Evolutionary conservation across 176 grass and related monocot genomes (phyloP).

Genomic region (Echinochloa phyllopogon): DNA sequence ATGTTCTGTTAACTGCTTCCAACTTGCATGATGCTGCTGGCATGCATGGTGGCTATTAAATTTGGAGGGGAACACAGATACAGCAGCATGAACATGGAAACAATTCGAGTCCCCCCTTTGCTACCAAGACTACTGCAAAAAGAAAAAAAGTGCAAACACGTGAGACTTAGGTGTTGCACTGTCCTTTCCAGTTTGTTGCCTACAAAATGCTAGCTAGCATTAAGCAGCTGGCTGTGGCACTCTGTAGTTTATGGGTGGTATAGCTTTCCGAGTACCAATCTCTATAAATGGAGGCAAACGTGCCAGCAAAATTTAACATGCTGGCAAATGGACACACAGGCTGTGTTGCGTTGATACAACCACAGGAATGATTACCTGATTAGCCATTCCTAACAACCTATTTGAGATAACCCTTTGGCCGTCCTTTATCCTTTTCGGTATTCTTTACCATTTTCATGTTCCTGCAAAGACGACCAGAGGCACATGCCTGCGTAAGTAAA

Average conservation of each 20-base stretch:
- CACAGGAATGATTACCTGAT: constrained; percentile 39
- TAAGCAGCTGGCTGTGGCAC: constrained; percentile 3
- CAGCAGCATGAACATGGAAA: not conserved
- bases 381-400: constrained; percentile 41
- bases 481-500: constrained; percentile 29
- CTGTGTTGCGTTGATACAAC: constrained; percentile 31
- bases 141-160: not conserved
- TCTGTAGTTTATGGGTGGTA: not conserved
- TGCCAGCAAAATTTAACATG: constrained; percentile 7
- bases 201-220: not conserved
- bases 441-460: not conserved
- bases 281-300: not conserved
- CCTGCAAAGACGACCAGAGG: constrained; percentile 17
- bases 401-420: constrained; percentile 9
- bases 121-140: not conserved
- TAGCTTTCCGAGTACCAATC: not conserved
- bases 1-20: not conserved
- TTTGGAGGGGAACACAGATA: not conserved
- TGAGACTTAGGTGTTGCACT: not conserved
- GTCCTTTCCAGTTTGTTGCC: constrained; percentile 7
- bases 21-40: not conserved
- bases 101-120: not conserved
- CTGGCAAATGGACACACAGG: not conserved
- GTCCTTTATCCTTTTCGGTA: constrained; percentile 25
- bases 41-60: not conserved